Evolutionary conservation across 192 early-diverging fungal species (phyloP), one percentile per base, ranked within the genome.

Genomic region (Kickxella alabastrina): DNA sequence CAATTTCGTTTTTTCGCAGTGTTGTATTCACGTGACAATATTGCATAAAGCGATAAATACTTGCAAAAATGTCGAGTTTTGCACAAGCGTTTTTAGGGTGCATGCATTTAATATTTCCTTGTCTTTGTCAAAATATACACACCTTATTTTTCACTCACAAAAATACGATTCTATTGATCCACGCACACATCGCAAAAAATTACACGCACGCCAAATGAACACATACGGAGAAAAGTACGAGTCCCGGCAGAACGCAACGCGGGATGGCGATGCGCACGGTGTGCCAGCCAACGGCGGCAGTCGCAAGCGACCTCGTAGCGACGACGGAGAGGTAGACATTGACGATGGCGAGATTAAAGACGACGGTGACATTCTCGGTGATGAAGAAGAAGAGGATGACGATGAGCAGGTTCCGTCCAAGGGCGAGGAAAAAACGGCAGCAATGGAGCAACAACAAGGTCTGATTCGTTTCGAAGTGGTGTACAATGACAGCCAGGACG

Each of bases 391-490:
- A 35, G 55, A 41, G 8, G 48, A 43, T 17, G 52, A 50, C 10
- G 54, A 53, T 17, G 57, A 54, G 3, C 52, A 51, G 15, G 36
- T 44, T 15, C 24, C 44, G 17, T 38, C 50, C 35, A 69, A 59
- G 25, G 51, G 52, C 2, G 57, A 62, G 1, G 71, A 83, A 26
- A 88, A 80, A 38, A 77, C 83, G 4, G 85, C 86, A 0, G 68
- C 79, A 14, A 53, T 82, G 10, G 87, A 90, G 43, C 83, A 87
- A 24, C 76, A 80, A 23, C 61, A 80, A 37, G 87, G 87, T 3
- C 19, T 80, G 44, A 87, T 88, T 40, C 81, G 79, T 38, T 82
- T 87, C 35, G 66, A 83, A 12, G 84, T 93, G 3, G 90, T 96
- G 13, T 72, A 68, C 19, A 97, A 97, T 52, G 93, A 98, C 61